Evolutionary conservation across 2,329 filamentous ascomycete species (phyloP), one percentile per base, ranked within the genome.

Genomic region (Botrytis paeoniae): DNA sequence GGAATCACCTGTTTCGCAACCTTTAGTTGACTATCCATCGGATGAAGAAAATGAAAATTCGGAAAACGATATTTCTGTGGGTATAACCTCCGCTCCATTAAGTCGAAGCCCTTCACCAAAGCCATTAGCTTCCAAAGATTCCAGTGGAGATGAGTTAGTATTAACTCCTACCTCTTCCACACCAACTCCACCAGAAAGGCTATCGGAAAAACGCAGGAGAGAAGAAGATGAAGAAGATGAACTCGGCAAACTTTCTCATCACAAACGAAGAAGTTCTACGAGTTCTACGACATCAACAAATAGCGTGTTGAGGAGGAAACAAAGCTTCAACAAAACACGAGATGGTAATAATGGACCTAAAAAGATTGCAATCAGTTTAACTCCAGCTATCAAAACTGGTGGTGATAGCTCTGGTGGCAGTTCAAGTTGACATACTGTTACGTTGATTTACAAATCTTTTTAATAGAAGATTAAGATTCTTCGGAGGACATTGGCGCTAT

Each of bases 151-250:
- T 77, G 61, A 76, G 64, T 64, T 78, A 70, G 45, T 74, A 59
- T 71, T 71, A 60, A 76, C 60, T 60, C 74, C 54, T 66, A 75
- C 72, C 18, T 80, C 82, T 59, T 80, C 80, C 66, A 80, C 78
- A n/a, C 80, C 81, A 41, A 79, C 81, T 10, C 91, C 92, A 5
- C 92, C 91, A 0, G 94, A 97, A 82, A 88, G 93, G 71, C 83
- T 97, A 29, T 92, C 94, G 0, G 93, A 97, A 81, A 98, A 98
- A 83, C 91, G 95, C 65, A 89, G 95, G 65, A 89, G 96, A 78
- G 95, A 97, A 80, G 95, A 98, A 73, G 94, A 97, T 75, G 95
- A 98, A 63, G 95, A 97, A 72, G 95, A 98, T 76, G 93, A 95
- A 79, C 84, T 98, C n/a, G 90, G 91, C 71, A 97, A 96, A 82